Evolutionary conservation across 257 asterid species (phyloP), one percentile per base, ranked within the genome.

Genomic region (Solanum tarapatanum): DNA sequence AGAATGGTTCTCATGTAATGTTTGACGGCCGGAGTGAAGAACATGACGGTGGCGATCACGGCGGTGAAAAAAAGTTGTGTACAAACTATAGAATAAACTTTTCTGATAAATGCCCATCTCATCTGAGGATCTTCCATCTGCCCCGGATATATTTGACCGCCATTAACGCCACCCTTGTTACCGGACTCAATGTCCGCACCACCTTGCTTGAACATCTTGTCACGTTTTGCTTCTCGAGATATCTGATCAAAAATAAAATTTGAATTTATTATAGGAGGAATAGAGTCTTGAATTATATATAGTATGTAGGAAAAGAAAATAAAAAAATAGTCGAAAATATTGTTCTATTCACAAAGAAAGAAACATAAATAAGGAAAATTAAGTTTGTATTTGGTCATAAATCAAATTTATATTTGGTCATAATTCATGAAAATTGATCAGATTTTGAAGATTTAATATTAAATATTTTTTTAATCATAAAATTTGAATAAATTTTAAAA

Each of bases 51-150:
- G 4, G 95, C 87, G 36, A 91, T 84, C 19, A 91, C 95, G 19
- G 90, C 87, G 3, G 95, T 91, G 82, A 95, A n/a, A 13, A 91
- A 76, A 87, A 95, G 90, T 66, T 95, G 98, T 28, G 90, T 1
- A 91, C 91, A 92, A 2, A 95, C 91, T 28, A 95, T 94, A 55
- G 91, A 72, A 84, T 95, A 95, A 33, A 95, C 97, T 90, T 95
- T 95, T 11, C 96, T 94, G 77, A 95, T 95, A 89, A 95, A 95
- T 1, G 89, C 96, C 98, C 98, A 94, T 79, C 98, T 90, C 89
- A 95, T 36, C 88, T 88, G 90, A 8, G 96, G 94, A 62, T 89
- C 84, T 76, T 94, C 97, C n/a, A 32, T 74, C 93, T 92, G 92
- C 64, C 92, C 92, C 12, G 96, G 98, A 80, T 94, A 94, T 10